Evolutionary conservation across 192 early-diverging fungal genomes (phyloP).

Genomic region (Dispira parvispora): DNA sequence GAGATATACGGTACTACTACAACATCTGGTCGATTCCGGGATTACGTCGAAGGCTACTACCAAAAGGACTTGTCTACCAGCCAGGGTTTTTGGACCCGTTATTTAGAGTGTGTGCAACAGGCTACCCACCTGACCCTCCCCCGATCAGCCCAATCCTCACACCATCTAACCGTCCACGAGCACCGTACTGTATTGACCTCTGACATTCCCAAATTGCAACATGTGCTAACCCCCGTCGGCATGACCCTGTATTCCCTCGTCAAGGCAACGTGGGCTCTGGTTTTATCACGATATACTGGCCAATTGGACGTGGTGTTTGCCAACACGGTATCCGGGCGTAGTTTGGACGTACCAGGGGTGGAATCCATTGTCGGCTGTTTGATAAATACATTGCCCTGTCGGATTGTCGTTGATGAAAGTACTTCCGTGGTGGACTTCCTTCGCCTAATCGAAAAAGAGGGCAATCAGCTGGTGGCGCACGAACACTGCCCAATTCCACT

Average conservation of each 20-base stretch:
- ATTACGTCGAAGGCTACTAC: not conserved
- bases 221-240: not conserved
- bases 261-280: slow-evolving; percentile 1
- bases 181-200: not conserved
- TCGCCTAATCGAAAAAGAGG: not conserved
- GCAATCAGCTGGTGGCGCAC: not conserved
- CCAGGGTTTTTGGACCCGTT: not conserved
- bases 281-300: not conserved
- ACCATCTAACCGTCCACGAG: not conserved
- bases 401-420: not conserved
- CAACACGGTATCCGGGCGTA: not conserved
- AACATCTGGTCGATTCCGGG: not conserved
- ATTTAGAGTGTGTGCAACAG: not conserved
- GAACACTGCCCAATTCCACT: not conserved
- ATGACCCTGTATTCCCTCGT: not conserved
- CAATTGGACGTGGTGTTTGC: slow-evolving; percentile 4
- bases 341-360: not conserved
- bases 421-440: not conserved
- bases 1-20: too few relatives aligned
- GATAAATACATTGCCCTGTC: not conserved
- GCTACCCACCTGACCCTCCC: not conserved
- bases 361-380: not conserved
- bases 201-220: not conserved
- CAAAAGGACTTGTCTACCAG: not conserved
- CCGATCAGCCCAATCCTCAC: not conserved